phyloP scores from a whole-genome alignment of 331 rosid species.

The Acacia concinna region DNA sequence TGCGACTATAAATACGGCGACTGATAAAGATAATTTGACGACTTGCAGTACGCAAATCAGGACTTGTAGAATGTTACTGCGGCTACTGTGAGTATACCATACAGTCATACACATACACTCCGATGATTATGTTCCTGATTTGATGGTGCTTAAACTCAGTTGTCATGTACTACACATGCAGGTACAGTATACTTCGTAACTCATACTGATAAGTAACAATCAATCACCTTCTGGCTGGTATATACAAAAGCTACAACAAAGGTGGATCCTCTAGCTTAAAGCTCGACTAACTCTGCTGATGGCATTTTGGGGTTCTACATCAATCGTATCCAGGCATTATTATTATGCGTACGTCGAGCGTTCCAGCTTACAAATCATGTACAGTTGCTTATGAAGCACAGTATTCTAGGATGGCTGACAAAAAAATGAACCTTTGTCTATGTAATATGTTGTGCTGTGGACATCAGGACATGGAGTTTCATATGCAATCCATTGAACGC shows the following conservation, averaged over 20 bases:
- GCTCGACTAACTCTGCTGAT: background rate
- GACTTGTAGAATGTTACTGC: conserved; percentile 41
- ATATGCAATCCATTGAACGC: conserved; percentile 19
- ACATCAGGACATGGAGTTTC: background rate
- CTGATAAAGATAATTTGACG: conserved; percentile 26
- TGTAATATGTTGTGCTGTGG: conserved; percentile 22
- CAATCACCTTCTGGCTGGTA: background rate
- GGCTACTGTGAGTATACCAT: conserved; percentile 12
- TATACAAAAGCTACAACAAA: conserved; percentile 14
- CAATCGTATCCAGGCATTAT: conserved; percentile 6
- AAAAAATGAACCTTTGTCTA: conserved; percentile 1
- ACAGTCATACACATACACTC: background rate
- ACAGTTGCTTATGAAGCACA: conserved; percentile 25
- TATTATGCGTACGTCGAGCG: background rate
- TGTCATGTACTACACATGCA: conserved; percentile 2
- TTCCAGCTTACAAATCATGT: conserved; percentile 19
- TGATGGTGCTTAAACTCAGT: background rate
- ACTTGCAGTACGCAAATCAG: conserved; percentile 59
- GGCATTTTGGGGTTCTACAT: conserved; percentile 12
- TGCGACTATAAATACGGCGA: background rate
- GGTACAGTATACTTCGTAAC: conserved; percentile 18
- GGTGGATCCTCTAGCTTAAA: background rate
- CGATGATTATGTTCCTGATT: background rate
- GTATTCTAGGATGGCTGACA: conserved; percentile 26
- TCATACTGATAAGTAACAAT: conserved; percentile 9